A percentile compares a stretch with the other conserved stretches of the same genome.
Evolutionary conservation across 768 basidiomycete species (phyloP).

Genomic region (Tubosaeta brunneosetosa): DNA sequence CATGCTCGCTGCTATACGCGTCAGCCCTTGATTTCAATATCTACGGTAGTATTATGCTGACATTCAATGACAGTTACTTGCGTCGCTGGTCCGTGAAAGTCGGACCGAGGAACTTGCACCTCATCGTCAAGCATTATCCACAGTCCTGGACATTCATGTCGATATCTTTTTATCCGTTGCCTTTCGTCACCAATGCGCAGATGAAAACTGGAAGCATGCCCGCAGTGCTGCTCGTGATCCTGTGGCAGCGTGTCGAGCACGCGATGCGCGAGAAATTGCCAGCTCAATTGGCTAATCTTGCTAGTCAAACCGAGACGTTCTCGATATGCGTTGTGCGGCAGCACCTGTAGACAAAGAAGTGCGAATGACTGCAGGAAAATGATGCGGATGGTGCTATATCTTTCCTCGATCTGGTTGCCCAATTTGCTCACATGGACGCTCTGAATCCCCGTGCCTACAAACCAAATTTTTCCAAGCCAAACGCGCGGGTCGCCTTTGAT

Average conservation of each 20-base stretch:
- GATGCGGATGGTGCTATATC: slow-evolving; percentile 58
- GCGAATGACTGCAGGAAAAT: slow-evolving; percentile 49
- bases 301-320: slow-evolving; percentile 28
- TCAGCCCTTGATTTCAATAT: slow-evolving; percentile 35
- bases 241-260: slow-evolving; percentile 28
- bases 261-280: slow-evolving; percentile 33
- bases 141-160: slow-evolving; percentile 49
- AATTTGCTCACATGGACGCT: slow-evolving; percentile 61
- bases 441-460: slow-evolving; percentile 52
- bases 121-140: slow-evolving; percentile 30
- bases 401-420: slow-evolving; percentile 54
- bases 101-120: slow-evolving; percentile 23
- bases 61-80: slow-evolving; percentile 28
- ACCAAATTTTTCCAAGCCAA: slow-evolving; percentile 30
- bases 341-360: slow-evolving; percentile 67
- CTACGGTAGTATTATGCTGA: slow-evolving; percentile 6
- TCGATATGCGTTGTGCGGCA: slow-evolving; percentile 42
- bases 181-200: slow-evolving; percentile 37
- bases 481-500: slow-evolving; percentile 37
- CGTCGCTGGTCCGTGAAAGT: slow-evolving; percentile 31
- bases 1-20: slow-evolving; percentile 58
- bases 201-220: slow-evolving; percentile 39
- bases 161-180: slow-evolving; percentile 44
- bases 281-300: slow-evolving; percentile 30
- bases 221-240: slow-evolving; percentile 41